Conservation (phyloP, 768 basidiomycete species). For the Imleria badia region DNA sequence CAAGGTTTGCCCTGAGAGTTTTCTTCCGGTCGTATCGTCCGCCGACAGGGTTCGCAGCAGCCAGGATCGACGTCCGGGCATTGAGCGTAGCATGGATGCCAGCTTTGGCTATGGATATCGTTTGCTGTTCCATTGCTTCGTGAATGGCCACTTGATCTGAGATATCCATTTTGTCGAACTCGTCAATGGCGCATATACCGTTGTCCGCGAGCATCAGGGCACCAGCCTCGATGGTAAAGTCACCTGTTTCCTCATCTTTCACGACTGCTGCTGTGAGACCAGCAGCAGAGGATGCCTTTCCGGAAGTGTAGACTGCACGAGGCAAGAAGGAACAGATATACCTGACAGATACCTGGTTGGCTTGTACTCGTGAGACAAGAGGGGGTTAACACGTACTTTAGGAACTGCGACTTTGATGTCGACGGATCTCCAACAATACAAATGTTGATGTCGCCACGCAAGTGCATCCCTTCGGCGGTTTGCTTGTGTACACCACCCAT, state of each 20-base stretch:
- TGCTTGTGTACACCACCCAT: constrained; percentile 99
- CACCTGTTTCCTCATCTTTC: constrained; percentile 97
- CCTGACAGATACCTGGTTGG: constrained; percentile 40
- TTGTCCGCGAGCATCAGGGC: constrained; percentile 99
- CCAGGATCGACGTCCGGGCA: constrained; percentile 95
- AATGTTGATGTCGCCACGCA: constrained; percentile 98
- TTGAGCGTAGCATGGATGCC: constrained; percentile 99
- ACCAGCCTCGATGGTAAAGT: constrained; percentile 99
- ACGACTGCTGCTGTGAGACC: constrained; percentile 99
- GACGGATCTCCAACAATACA: constrained; percentile 98
- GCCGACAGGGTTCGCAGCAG: constrained; percentile 97
- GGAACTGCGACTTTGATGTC: constrained; percentile 97
- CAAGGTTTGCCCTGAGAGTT: constrained; percentile 86
- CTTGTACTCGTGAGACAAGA: not conserved
- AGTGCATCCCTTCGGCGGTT: constrained; percentile 93
- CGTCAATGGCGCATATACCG: constrained; percentile 99
- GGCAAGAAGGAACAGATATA: constrained; percentile 98
- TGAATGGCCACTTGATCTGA: constrained; percentile 99
- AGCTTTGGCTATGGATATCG: constrained; percentile 98
- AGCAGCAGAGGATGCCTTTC: constrained; percentile 98
- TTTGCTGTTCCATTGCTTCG: constrained; percentile 99
- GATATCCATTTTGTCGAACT: constrained; percentile 99
- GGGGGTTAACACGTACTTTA: constrained; percentile 65
- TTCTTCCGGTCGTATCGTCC: constrained; percentile 97
- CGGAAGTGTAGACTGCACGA: constrained; percentile 96